phyloP scores from a whole-genome alignment of 139 green algal genomes.

The Dunaliella sp. region DNA sequence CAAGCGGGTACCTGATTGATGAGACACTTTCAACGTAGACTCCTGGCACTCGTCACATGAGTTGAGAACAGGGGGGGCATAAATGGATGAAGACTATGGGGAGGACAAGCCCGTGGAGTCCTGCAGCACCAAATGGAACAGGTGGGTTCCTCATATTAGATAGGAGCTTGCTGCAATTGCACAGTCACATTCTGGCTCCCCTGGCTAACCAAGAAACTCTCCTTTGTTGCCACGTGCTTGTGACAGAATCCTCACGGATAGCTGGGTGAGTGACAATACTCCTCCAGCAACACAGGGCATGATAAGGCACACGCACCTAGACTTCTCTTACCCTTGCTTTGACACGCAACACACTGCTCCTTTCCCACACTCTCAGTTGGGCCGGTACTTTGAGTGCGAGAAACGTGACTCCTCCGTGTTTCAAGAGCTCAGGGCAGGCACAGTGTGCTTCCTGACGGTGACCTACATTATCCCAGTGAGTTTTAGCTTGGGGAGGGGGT shows the following conservation, averaged over 20 bases:
- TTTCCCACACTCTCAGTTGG: background rate
- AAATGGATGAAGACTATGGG: background rate
- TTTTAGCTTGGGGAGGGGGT: background rate
- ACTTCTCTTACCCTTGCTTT: background rate
- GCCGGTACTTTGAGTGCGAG: conserved; percentile 12
- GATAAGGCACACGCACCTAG: background rate
- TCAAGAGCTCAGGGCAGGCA: conserved; percentile 14
- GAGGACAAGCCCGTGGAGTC: background rate
- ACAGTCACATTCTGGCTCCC: background rate
- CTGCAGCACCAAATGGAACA: background rate
- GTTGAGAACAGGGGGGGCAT: too few relatives aligned
- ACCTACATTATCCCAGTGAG: conserved; percentile 9
- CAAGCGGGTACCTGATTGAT: too few relatives aligned
- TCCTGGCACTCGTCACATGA: too few relatives aligned
- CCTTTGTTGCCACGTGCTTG: background rate
- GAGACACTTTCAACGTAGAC: too few relatives aligned
- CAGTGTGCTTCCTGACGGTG: conserved; percentile 13
- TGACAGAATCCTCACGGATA: background rate
- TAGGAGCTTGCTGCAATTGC: background rate
- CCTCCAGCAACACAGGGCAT: background rate
- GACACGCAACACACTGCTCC: background rate
- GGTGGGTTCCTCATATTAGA: too few relatives aligned
- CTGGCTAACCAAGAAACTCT: background rate
- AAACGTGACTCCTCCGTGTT: conserved; percentile 1
- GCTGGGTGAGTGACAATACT: background rate